Conservation (phyloP, 495 filamentous ascomycete genomes). For the Pyrenula massariospora region DNA sequence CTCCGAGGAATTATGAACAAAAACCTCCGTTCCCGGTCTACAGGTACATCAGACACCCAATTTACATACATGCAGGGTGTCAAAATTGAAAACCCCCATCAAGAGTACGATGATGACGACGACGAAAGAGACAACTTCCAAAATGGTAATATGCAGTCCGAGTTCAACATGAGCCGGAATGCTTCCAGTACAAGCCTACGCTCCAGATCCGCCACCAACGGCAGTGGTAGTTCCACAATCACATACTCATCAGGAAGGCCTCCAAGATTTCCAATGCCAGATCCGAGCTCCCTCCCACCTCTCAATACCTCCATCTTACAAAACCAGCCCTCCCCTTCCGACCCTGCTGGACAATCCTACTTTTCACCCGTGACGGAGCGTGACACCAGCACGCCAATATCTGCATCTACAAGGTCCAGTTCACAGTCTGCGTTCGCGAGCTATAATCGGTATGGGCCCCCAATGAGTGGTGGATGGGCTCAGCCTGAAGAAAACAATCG, state of each 20-base stretch:
- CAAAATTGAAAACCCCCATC: conserved; percentile 59
- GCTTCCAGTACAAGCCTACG: conserved; percentile 70
- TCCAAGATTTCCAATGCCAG: conserved; percentile 55
- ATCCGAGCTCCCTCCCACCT: conserved; percentile 40
- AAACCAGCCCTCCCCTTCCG: conserved; percentile 37
- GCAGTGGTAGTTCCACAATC: conserved; percentile 40
- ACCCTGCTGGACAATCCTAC: conserved; percentile 59
- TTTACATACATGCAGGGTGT: conserved; percentile 71
- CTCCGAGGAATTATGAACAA: conserved; percentile 33
- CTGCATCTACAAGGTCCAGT: conserved; percentile 77
- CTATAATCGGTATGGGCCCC: conserved; percentile 64
- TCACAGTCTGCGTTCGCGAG: conserved; percentile 57
- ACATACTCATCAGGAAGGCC: conserved; percentile 36
- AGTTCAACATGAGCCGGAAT: conserved; percentile 60
- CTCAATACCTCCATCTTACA: conserved; percentile 57
- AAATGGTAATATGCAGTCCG: conserved; percentile 14
- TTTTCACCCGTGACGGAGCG: conserved; percentile 78
- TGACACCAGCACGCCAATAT: conserved; percentile 15
- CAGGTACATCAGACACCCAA: conserved; percentile 53
- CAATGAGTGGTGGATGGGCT: conserved; percentile 40
- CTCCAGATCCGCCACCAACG: conserved; percentile 66
- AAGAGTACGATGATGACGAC: conserved; percentile 73
- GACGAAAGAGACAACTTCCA: conserved; percentile 36
- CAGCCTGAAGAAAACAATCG: conserved; percentile 59
- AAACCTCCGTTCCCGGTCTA: conserved; percentile 33